A percentile compares a stretch with the other conserved stretches of the same genome.
phyloP scores from a whole-genome alignment of 2,329 filamentous ascomycete species.

The Spiromastix sp. region DNA sequence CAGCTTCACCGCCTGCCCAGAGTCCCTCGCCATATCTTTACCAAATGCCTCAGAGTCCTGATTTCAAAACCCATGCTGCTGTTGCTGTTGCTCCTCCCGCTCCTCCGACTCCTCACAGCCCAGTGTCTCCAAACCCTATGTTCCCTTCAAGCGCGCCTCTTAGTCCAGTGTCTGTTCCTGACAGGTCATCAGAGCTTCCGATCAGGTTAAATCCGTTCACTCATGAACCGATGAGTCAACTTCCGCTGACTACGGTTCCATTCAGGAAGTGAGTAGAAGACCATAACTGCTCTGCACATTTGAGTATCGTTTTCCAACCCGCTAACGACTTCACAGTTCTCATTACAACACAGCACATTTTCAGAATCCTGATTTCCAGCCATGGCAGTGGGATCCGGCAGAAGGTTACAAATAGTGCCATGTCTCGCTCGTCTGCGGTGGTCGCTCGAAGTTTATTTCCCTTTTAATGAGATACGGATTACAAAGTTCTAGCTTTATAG shows the following conservation, averaged over 20 bases:
- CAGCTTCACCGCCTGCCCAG: slow-evolving; percentile 21
- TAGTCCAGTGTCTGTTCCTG: slow-evolving; percentile 22
- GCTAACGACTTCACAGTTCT: slow-evolving; percentile 22
- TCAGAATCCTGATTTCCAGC: slow-evolving; percentile 36
- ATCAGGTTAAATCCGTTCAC: slow-evolving; percentile 33
- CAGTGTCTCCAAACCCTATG: not conserved
- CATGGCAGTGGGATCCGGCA: slow-evolving; percentile 34
- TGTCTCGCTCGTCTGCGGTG: not conserved
- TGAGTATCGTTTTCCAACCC: not conserved
- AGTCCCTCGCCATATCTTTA: slow-evolving; percentile 21
- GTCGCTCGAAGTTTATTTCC: too few relatives aligned
- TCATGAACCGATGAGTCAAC: slow-evolving; percentile 30
- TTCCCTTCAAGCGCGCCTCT: slow-evolving; percentile 9
- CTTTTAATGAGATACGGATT: too few relatives aligned
- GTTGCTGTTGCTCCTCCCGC: too few relatives aligned
- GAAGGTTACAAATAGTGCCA: slow-evolving; percentile 22
- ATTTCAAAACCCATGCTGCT: slow-evolving; percentile 6
- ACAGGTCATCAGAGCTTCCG: slow-evolving; percentile 15
- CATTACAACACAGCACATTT: slow-evolving; percentile 38
- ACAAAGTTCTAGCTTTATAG: too few relatives aligned
- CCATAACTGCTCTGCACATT: not conserved
- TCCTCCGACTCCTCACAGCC: slow-evolving; percentile 1
- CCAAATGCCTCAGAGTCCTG: slow-evolving; percentile 18
- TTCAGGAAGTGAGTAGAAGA: slow-evolving; percentile 31
- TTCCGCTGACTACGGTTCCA: slow-evolving; percentile 28